A percentile compares a stretch with the other conserved stretches of the same genome.
These are phyloP conservation scores for Salmacisia buchloeana DNA, from an alignment of 1,284 basidiomycete species.

Conservation along the genomic window DNA sequence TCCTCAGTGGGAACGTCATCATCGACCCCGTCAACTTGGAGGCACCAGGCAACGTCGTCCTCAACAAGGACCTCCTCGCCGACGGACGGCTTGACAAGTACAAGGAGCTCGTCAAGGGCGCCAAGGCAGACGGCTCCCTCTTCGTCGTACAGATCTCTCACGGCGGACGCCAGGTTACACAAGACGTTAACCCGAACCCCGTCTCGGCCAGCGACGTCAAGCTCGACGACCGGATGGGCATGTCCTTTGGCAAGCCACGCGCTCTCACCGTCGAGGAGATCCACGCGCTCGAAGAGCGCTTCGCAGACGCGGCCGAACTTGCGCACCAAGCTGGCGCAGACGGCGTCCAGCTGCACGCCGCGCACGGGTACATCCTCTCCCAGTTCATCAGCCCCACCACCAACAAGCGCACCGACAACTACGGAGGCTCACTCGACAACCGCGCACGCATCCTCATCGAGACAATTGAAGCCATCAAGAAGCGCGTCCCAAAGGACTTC, in stretches of 20 bases:
- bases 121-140: conserved; percentile 53
- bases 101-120: background rate
- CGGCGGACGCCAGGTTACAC: conserved; percentile 51
- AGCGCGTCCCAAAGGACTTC: conserved; percentile 53
- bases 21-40: conserved; percentile 68
- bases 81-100: background rate
- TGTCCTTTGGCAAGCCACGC: conserved; percentile 10
- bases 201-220: conserved; percentile 39
- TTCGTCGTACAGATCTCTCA: conserved; percentile 54
- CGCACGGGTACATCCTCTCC: conserved; percentile 45
- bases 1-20: conserved; percentile 40
- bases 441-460: conserved; percentile 51
- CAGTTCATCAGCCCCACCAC: conserved; percentile 48
- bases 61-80: conserved; percentile 54
- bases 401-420: conserved; percentile 53
- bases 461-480: conserved; percentile 50
- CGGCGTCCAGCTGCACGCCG: conserved; percentile 53
- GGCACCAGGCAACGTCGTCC: conserved; percentile 70
- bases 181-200: conserved; percentile 25
- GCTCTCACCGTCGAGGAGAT: conserved; percentile 29
- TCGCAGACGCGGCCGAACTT: conserved; percentile 51
- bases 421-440: conserved; percentile 53
- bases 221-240: conserved; percentile 37
- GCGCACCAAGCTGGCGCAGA: conserved; percentile 50
- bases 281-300: conserved; percentile 39